These are phyloP conservation scores for Acanthamoeba castellanii DNA, from an alignment of 208 protist species.

Conservation along the genomic window DNA sequence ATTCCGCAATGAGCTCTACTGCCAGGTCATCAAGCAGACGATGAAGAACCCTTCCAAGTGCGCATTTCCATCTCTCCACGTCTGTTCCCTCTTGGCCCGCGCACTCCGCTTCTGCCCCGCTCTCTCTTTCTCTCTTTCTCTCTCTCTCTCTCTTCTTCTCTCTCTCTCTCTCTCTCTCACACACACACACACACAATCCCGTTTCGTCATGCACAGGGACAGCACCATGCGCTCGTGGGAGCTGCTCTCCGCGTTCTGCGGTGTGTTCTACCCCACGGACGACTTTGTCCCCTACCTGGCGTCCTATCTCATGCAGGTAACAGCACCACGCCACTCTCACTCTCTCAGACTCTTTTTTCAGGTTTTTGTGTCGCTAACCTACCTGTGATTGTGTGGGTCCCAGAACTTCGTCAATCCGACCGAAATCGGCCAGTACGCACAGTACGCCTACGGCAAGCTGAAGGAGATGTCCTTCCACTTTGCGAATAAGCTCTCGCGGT, in stretches of 20 bases:
- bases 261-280: constrained; percentile 27
- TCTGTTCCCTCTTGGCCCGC: neutral
- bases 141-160: neutral
- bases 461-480: neutral
- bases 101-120: neutral
- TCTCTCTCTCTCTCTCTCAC: too few relatives aligned
- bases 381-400: too few relatives aligned
- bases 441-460: neutral
- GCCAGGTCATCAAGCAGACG: constrained; percentile 62
- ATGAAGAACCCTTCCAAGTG: constrained; percentile 15
- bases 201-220: neutral
- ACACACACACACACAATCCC: neutral
- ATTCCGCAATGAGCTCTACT: constrained; percentile 44
- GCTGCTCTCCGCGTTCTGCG: neutral
- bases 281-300: constrained; percentile 20
- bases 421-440: neutral
- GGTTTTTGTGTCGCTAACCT: neutral
- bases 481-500: neutral
- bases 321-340: neutral
- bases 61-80: too few relatives aligned
- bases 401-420: neutral
- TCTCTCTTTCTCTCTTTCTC: neutral
- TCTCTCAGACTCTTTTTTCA: neutral
- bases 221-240: constrained; percentile 4
- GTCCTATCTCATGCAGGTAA: neutral